Evolutionary conservation across 2,329 filamentous ascomycete species (phyloP), one percentile per base, ranked within the genome.

Genomic region (Aureobasidium zeae): DNA sequence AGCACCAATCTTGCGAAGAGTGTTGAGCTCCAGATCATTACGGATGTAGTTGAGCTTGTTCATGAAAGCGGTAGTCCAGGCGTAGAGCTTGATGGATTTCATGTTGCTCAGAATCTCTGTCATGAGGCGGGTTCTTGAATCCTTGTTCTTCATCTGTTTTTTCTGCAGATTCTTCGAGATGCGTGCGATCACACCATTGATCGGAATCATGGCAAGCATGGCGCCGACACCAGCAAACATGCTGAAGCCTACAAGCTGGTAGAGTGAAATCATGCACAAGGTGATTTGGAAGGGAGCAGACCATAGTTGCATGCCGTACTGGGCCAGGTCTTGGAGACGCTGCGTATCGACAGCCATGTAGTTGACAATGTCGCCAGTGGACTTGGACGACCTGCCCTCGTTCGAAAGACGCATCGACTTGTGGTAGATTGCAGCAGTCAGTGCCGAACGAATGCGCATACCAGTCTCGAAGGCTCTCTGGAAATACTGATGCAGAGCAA

Each of bases 341-440:
- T 98, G 91, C 11, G 89, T 89, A 60, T 98, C 91, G 8, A 98
- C 89, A 33, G 93, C 91, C 89, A 98, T 98, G 65, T 94, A 91
- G 60, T 98, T 98, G 61, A 98, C 91, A 57, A 98, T 96, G 57
- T 98, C 93, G 46, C 91, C 91, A 0, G 91, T 98, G 0, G 86
- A 85, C 66, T 96, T 95, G 32, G 79, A 67, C 2, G 87, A 76
- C 43, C 89, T 78, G 7, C 91, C 91, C 65, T 98, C 91, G 55
- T 94, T 96, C 4, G 89, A 96, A 13, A 98, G 71, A 51, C 78
- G 81, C 49, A 96, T 72, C 0, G 88, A 83, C 66, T 98, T 98
- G 47, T 81, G 76, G 63, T 98, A 98, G 51, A 98, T 96, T 46
- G 87, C 77, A 1, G 89, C 83, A 5, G 86, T 89, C 49, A 98